These are phyloP conservation scores for Entamoeba nuttalli DNA, from an alignment of 208 protist species.

Conservation along the genomic window DNA sequence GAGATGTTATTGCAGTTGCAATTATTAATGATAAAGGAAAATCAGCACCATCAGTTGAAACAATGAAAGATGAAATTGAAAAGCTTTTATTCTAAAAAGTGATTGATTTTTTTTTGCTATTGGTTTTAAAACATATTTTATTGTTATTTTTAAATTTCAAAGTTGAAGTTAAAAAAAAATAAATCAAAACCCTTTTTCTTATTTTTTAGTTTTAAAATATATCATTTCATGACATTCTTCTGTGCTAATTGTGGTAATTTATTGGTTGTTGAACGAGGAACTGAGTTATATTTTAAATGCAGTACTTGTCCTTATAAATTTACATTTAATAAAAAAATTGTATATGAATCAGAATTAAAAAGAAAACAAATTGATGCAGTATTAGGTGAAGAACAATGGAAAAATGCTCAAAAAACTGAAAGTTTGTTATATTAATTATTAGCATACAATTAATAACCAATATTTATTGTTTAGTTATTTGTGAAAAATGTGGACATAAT, in stretches of 20 bases:
- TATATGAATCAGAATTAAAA: background rate
- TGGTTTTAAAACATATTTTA: background rate
- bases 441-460: background rate
- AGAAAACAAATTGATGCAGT: background rate
- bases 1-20: slow-evolving; percentile 83
- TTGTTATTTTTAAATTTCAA: no score
- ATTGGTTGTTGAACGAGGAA: background rate
- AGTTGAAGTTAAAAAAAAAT: no score
- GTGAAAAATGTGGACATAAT: slow-evolving; percentile 51
- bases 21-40: slow-evolving; percentile 54
- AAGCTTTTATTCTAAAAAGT: background rate
- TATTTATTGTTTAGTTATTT: background rate
- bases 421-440: background rate
- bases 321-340: background rate
- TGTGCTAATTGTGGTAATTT: background rate
- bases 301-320: background rate
- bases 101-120: background rate
- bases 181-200: no score
- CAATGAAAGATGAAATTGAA: background rate
- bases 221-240: background rate
- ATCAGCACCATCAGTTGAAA: background rate
- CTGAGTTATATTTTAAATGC: background rate
- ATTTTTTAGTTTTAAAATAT: no score
- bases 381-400: background rate
- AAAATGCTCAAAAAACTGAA: background rate